Base-by-base conservation (phyloP, 2,329 filamentous ascomycete species). In the Ceratocystis papillata region DNA sequence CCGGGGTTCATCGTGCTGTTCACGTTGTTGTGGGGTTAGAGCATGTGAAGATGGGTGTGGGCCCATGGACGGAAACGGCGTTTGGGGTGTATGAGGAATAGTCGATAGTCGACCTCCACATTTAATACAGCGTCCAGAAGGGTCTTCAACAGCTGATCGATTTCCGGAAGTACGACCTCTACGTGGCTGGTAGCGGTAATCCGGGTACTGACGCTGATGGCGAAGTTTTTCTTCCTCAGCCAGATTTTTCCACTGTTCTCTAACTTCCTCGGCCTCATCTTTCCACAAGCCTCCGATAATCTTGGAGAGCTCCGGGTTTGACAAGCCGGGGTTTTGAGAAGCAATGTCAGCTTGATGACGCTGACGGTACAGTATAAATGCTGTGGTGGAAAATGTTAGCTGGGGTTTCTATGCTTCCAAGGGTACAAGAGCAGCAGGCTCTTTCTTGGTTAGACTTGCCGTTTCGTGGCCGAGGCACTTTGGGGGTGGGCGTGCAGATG, bases 351-450 rank as follows among this genome's bases (percentile, higher is more conserved):
- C 85, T 76, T 97, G 93, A 72, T 94, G 87, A 75, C 95, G 88
- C 74, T 97, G 92, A 48, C 94, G 90, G 78, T 96, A 99, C 71
- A 99, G 81, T 70, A 99, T 99, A 78, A 99, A 99, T 63, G 93
- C 94, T 99, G n/a, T 20, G 15, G 50, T 17, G 10, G 20, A 17
- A 15, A 33, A 50, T 61, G 57, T 20, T 64, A 20, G 30, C 64
- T 44, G 53, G 46, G 22, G 44, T 25, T 45, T 28, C 15, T 64
- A 45, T 63, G 22, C 33, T 25, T 67, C 68, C 37, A 67, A 20
- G 20, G 25, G 12, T 48, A 50, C 6, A 25, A 37, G 44, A 60
- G 44, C 48, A 57, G 45, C 22, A 22, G 22, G 22, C 22, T 22
- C 20, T 20, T 20, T 20, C 62, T 28, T 3, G 55, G 45, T 10